Evolutionary conservation across 2,329 filamentous ascomycete genomes (phyloP).

Genomic region (Talaromyces atroroseus): DNA sequence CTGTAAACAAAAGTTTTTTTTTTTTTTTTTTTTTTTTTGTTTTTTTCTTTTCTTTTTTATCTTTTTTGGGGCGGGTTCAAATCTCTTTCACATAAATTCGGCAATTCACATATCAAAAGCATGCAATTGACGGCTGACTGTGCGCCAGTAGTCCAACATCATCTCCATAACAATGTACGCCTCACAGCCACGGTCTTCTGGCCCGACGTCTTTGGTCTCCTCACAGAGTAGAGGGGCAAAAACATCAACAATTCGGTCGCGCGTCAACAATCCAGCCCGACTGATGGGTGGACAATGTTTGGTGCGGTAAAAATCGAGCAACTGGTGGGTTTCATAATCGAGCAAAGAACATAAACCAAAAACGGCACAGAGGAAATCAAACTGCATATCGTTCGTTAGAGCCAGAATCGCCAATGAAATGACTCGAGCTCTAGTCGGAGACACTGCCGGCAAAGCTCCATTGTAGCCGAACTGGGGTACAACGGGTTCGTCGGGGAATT

Average conservation of each 20-base stretch:
- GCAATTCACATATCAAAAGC: conserved; percentile 21
- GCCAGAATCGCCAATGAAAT: conserved; percentile 35
- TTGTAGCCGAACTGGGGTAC: conserved; percentile 17
- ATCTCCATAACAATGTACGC: conserved; percentile 27
- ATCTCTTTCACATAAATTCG: background rate
- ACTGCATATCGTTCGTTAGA: conserved; percentile 33
- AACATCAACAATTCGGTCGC: conserved; percentile 25
- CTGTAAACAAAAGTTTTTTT: background rate
- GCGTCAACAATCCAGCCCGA: conserved; percentile 20
- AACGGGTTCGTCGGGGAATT: conserved; percentile 14
- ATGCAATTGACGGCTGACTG: conserved; percentile 29
- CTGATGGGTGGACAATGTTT: conserved; percentile 16
- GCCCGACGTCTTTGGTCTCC: conserved; percentile 16
- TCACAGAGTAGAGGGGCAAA: conserved; percentile 29
- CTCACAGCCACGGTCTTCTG: conserved; percentile 20
- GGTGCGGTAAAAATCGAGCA: conserved; percentile 17
- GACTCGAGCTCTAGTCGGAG: conserved; percentile 25
- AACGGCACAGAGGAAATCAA: conserved; percentile 36
- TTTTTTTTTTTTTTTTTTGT: no score
- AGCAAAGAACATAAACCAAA: conserved; percentile 34
- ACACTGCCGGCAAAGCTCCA: conserved; percentile 17
- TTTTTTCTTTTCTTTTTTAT: no score
- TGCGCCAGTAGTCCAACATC: conserved; percentile 33
- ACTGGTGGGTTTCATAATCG: conserved; percentile 23
- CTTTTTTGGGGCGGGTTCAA: no score